Conservation (phyloP, 768 basidiomycete species). For the Pulveroboletus sp. region DNA sequence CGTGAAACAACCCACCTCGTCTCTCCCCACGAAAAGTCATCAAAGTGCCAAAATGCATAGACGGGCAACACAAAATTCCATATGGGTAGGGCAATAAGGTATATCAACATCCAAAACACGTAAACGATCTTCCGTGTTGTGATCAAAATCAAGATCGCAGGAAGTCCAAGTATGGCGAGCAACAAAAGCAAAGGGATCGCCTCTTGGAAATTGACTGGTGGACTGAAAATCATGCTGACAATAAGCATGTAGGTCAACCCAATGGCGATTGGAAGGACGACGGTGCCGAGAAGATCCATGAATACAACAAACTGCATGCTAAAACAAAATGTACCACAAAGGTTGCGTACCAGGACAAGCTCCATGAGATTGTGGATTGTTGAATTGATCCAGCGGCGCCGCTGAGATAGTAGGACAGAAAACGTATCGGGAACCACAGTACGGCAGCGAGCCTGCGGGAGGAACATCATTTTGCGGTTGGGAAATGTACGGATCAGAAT, state of each 20-base stretch:
- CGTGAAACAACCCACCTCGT: slow-evolving; percentile 63
- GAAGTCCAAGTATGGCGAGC: slow-evolving; percentile 88
- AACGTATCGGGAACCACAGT: slow-evolving; percentile 98
- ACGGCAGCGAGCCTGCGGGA: slow-evolving; percentile 92
- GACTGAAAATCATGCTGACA: slow-evolving; percentile 72
- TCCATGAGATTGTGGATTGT: slow-evolving; percentile 99
- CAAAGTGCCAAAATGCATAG: slow-evolving; percentile 99
- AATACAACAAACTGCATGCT: slow-evolving; percentile 99
- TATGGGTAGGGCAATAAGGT: slow-evolving; percentile 86
- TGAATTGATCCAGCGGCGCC: slow-evolving; percentile 99
- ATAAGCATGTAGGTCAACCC: slow-evolving; percentile 86
- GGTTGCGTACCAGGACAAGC: slow-evolving; percentile 91
- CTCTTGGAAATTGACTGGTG: slow-evolving; percentile 84
- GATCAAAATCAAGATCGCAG: slow-evolving; percentile 87
- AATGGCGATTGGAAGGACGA: slow-evolving; percentile 94
- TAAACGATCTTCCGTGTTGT: slow-evolving; percentile 95
- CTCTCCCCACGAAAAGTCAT: slow-evolving; percentile 99
- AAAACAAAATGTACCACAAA: slow-evolving; percentile 99
- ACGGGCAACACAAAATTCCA: slow-evolving; percentile 96
- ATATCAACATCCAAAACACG: slow-evolving; percentile 97
- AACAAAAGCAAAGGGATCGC: slow-evolving; percentile 93
- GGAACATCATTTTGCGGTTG: slow-evolving; percentile 99
- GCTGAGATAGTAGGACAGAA: slow-evolving; percentile 88
- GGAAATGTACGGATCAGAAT: slow-evolving; percentile 96
- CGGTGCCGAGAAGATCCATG: slow-evolving; percentile 91